These are phyloP conservation scores for Rhodamnia argentea DNA, from an alignment of 345 rosid species.

Conservation along the genomic window DNA sequence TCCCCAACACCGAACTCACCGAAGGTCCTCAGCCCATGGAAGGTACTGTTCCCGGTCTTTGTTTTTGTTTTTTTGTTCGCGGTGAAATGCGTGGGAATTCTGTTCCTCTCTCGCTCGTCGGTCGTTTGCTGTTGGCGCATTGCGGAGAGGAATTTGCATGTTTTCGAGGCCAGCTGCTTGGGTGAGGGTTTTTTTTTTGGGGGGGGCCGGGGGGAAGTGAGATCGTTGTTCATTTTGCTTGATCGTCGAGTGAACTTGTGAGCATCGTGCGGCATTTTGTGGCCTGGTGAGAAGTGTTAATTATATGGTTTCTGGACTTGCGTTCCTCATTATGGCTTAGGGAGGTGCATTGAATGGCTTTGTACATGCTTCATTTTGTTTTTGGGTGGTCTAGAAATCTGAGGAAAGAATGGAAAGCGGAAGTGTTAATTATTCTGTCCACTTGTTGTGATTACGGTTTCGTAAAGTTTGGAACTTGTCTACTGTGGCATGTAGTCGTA, in stretches of 20 bases:
- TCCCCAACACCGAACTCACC: slow-evolving; percentile 39
- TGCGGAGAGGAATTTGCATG: neutral
- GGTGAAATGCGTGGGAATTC: neutral
- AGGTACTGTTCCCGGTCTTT: slow-evolving; percentile 14
- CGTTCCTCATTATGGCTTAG: neutral
- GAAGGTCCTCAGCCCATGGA: slow-evolving; percentile 61
- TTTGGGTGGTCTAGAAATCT: neutral
- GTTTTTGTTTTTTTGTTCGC: neutral
- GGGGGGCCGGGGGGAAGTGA: neutral
- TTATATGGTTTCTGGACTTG: neutral
- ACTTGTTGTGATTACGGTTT: neutral
- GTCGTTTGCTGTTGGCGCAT: neutral
- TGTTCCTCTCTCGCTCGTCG: neutral
- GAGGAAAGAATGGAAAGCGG: neutral
- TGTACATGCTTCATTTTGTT: neutral
- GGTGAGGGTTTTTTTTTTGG: neutral
- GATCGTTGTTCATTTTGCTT: neutral
- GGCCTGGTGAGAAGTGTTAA: neutral
- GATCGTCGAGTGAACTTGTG: neutral
- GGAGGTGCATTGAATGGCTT: neutral
- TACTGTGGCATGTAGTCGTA: neutral
- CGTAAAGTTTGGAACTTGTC: neutral
- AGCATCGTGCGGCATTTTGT: neutral
- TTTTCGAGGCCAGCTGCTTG: neutral
- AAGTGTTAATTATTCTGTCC: neutral